Conservation (phyloP, 768 basidiomycete genomes). For the Boletales sp. region DNA sequence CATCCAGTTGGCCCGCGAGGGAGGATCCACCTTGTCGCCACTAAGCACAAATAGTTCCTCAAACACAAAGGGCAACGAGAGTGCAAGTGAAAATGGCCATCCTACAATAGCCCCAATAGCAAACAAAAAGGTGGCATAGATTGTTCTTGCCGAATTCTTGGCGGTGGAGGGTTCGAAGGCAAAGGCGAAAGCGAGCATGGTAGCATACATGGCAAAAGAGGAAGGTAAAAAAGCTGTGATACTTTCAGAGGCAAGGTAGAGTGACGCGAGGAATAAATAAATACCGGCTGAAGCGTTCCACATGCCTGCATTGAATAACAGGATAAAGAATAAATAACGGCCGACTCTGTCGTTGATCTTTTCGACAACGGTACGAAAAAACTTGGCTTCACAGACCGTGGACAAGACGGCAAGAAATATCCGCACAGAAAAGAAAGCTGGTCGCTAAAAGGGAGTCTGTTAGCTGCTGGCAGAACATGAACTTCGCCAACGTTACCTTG, state of each 20-base stretch:
- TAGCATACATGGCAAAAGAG: conserved; percentile 91
- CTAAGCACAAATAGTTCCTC: conserved; percentile 85
- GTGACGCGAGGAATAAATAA: neutral
- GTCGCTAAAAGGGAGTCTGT: conserved; percentile 50
- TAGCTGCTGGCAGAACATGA: conserved; percentile 3
- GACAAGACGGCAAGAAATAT: conserved; percentile 73
- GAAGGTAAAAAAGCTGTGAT: conserved; percentile 86
- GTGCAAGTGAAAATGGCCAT: conserved; percentile 93
- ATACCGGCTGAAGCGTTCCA: conserved; percentile 87
- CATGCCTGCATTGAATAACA: conserved; percentile 88
- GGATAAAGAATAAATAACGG: conserved; percentile 88
- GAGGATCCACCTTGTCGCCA: conserved; percentile 56
- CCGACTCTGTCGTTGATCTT: conserved; percentile 87
- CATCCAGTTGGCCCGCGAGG: conserved; percentile 50
- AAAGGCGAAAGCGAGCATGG: conserved; percentile 73
- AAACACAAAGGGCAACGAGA: conserved; percentile 84
- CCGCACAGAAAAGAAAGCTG: conserved; percentile 86
- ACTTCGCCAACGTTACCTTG: conserved; percentile 53
- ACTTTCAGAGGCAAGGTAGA: conserved; percentile 10
- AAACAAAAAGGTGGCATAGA: conserved; percentile 65
- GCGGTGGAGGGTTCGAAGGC: conserved; percentile 56
- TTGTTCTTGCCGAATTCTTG: conserved; percentile 51
- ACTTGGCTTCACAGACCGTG: conserved; percentile 71
- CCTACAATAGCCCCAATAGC: conserved; percentile 85
- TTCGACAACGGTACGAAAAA: conserved; percentile 79